Evolutionary conservation across 106 monocot genomes (phyloP), one percentile per base, ranked within the genome.

Genomic region (Ottelia alismoides): DNA sequence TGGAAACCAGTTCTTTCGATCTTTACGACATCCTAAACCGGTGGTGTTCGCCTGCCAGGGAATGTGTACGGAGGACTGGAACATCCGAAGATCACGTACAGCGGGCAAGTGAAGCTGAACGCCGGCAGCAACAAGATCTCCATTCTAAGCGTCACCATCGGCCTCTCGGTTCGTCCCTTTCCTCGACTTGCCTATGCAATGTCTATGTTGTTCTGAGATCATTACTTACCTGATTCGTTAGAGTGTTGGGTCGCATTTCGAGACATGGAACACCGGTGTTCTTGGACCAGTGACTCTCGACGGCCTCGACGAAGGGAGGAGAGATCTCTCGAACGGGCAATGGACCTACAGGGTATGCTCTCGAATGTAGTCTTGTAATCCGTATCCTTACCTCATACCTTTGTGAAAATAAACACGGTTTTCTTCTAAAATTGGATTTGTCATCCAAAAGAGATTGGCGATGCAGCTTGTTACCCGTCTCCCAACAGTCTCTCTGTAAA

Each of bases 81-180:
- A 22, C 47, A 75, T 57, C 81, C 81, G 48, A 87, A 70, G 62
- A 50, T 87, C 22, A 81, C 87, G 47, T 87, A 75, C 49, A 55
- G 40, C 22, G 87, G 87, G 51, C 62, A 51, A 56, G 74, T 63
- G 48, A 81, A 81, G 70, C 52, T 87, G 46, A 58, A 69, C 77
- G 72, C 78, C 25, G 81, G 87, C 19, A 81, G 71, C 63, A 87
- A 87, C 45, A 81, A 53, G 10, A 81, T 87, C 63, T 87, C 87
- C 47, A 66, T 81, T 19, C 60, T 87, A 31, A 87, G 87, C 66
- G 74, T 69, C 19, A 28, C 81, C 11, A 77, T 81, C 66, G 87
- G 87, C 1, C 81, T 87, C 28, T 72, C 78, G 0, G 87, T 87
- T 62, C 73, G 79, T 64, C 31, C 2, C 54, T 51, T n/a, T 45